Evolutionary conservation across 495 filamentous ascomycete genomes (phyloP).

Genomic region (Oidiodendron maius): DNA sequence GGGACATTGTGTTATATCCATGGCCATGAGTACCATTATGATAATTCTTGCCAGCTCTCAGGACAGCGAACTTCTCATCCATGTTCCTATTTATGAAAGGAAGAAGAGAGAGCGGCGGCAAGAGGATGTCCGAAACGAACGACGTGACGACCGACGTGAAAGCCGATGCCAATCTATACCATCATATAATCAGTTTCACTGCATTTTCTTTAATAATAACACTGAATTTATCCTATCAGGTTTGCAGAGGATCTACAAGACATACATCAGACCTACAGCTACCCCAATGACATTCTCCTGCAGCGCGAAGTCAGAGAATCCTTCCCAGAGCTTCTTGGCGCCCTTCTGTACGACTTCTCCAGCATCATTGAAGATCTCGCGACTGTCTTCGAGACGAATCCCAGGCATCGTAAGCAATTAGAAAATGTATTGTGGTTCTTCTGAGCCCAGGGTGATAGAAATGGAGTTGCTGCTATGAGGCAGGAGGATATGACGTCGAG

Average conservation of each 20-base stretch:
- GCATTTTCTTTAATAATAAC: background rate
- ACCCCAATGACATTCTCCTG: slow-evolving; percentile 73
- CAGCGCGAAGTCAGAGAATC: slow-evolving; percentile 66
- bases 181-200: background rate
- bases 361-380: slow-evolving; percentile 15
- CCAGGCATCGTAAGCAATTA: slow-evolving; percentile 5
- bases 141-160: slow-evolving; percentile 70
- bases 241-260: background rate
- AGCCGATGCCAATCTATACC: slow-evolving; percentile 55
- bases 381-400: slow-evolving; percentile 16
- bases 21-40: slow-evolving; percentile 32
- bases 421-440: background rate
- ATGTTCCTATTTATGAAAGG: slow-evolving; percentile 67
- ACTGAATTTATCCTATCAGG: background rate
- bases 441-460: no score
- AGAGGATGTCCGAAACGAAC: slow-evolving; percentile 64
- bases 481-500: no score
- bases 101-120: slow-evolving; percentile 63
- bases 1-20: slow-evolving; percentile 63
- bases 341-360: slow-evolving; percentile 18
- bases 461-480: background rate
- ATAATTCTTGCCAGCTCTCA: slow-evolving; percentile 43
- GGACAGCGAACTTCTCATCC: slow-evolving; percentile 67
- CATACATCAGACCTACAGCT: slow-evolving; percentile 68
- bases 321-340: slow-evolving; percentile 43